Conservation (phyloP, 768 basidiomycete species). For the Lentinula edodes region DNA sequence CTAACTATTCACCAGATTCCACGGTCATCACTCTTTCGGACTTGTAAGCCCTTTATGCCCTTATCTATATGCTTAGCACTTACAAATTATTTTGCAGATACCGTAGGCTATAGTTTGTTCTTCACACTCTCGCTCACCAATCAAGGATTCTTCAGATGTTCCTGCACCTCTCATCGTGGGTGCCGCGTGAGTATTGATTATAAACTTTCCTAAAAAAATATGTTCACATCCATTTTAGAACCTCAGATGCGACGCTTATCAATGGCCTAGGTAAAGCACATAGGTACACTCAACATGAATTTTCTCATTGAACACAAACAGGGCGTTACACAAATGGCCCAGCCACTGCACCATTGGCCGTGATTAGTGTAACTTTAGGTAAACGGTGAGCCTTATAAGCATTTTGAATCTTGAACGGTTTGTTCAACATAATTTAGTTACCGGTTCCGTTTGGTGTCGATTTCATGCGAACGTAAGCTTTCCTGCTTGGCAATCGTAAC, state of each 20-base stretch:
- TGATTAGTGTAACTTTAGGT: slow-evolving; percentile 18
- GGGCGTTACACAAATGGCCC: background rate
- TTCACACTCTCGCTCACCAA: too few species aligned
- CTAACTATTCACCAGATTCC: slow-evolving; percentile 8
- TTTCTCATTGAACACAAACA: background rate
- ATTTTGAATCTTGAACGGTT: background rate
- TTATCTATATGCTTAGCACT: slow-evolving; percentile 6
- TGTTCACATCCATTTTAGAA: background rate
- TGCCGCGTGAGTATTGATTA: background rate
- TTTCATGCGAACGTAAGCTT: slow-evolving; percentile 14
- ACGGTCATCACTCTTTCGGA: slow-evolving; percentile 31
- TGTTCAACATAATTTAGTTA: slow-evolving; percentile 12
- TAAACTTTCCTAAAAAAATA: background rate
- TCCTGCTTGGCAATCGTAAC: background rate
- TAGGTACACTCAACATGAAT: background rate
- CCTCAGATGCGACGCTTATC: slow-evolving; percentile 21
- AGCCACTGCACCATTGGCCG: slow-evolving; percentile 14
- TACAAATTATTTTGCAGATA: slow-evolving; percentile 2
- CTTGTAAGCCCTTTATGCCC: slow-evolving; percentile 18
- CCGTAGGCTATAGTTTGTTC: background rate
- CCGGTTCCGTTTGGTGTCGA: slow-evolving; percentile 20
- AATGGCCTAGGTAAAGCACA: slow-evolving; percentile 24
- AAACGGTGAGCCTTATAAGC: slow-evolving; percentile 9
- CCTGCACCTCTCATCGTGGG: background rate
- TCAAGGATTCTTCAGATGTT: background rate